A percentile compares a stretch with the other conserved stretches of the same genome.
These are phyloP conservation scores for Cavenderia fasciculata DNA, from an alignment of 78 protist species.

Conservation along the genomic window DNA sequence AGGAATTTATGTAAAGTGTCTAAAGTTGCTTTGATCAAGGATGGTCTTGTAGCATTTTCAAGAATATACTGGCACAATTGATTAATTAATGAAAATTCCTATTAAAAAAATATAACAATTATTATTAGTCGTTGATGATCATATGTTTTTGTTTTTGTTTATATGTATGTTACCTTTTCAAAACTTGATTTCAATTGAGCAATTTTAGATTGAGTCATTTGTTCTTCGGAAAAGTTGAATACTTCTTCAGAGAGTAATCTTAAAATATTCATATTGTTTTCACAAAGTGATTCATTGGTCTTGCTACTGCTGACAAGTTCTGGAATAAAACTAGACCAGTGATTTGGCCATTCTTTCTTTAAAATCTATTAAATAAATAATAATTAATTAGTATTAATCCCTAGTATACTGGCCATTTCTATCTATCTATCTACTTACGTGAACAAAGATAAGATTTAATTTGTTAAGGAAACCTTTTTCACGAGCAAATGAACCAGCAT, in stretches of 20 bases:
- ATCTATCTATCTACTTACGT: constrained; percentile 30
- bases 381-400: neutral
- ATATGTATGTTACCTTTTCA: constrained; percentile 52
- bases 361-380: constrained; percentile 82
- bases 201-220: constrained; percentile 91
- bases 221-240: constrained; percentile 94
- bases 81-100: constrained; percentile 92
- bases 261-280: constrained; percentile 97
- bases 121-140: neutral
- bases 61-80: constrained; percentile 89
- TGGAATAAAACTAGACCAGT: constrained; percentile 96
- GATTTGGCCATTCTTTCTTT: constrained; percentile 98
- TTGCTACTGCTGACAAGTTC: constrained; percentile 92
- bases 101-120: neutral
- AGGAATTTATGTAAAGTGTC: constrained; percentile 93
- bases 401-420: neutral
- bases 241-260: constrained; percentile 92
- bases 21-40: constrained; percentile 84
- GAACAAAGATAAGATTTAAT: constrained; percentile 90
- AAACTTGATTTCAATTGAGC: constrained; percentile 87
- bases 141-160: neutral
- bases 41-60: constrained; percentile 46
- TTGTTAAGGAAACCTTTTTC: constrained; percentile 70
- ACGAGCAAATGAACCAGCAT: constrained; percentile 37
- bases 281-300: constrained; percentile 93